Evolutionary conservation across 139 green algal species (phyloP).

Genomic region (Zygnema cylindricum): DNA sequence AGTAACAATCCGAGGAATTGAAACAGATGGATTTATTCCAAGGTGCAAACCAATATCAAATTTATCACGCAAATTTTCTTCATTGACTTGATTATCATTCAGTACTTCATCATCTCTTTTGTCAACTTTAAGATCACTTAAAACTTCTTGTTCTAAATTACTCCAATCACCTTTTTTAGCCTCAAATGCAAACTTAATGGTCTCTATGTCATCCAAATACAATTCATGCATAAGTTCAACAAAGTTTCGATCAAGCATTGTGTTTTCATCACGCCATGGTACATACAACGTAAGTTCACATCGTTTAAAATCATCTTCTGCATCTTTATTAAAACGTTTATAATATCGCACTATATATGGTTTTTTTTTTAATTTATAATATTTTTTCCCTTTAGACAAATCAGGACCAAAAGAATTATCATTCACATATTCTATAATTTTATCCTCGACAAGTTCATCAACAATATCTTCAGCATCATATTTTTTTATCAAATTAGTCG

Average conservation of each 20-base stretch:
- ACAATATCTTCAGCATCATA: conserved; percentile 5
- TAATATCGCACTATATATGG: neutral
- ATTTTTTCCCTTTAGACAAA: neutral
- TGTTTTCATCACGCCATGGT: neutral
- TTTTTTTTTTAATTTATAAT: conserved; percentile 8
- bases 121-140: neutral
- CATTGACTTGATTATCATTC: neutral
- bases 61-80: no score
- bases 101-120: neutral
- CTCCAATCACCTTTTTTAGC: neutral
- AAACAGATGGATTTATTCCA: neutral
- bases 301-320: neutral
- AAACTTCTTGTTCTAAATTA: conserved; percentile 1
- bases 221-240: neutral
- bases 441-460: neutral
- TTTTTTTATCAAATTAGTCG: neutral
- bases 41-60: neutral
- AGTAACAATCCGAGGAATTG: neutral
- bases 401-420: neutral
- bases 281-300: neutral
- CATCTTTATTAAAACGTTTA: neutral
- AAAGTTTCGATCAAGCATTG: neutral
- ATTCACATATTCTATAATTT: neutral
- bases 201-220: neutral
- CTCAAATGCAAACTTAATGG: neutral